phyloP scores from a whole-genome alignment of 2,329 filamentous ascomycete species.

The Sarocladium kiliense region DNA sequence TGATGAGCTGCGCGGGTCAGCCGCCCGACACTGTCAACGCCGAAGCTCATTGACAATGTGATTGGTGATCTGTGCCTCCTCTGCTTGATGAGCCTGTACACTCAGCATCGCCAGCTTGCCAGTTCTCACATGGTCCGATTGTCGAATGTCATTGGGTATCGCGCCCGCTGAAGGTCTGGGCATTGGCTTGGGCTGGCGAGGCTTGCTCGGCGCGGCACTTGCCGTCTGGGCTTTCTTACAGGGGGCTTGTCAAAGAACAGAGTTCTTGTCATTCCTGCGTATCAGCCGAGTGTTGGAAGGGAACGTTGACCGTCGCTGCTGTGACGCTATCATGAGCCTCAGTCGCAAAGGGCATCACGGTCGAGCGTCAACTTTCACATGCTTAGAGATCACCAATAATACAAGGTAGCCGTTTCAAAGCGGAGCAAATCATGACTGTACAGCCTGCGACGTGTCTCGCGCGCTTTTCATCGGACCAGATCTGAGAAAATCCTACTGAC shows the following conservation, averaged over 20 bases:
- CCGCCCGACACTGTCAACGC: too few relatives aligned
- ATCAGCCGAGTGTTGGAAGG: too few relatives aligned
- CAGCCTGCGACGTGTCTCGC: neutral
- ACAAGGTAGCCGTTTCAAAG: neutral
- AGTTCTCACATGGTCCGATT: neutral
- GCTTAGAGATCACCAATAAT: neutral
- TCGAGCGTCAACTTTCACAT: too few relatives aligned
- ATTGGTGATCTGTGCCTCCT: too few relatives aligned
- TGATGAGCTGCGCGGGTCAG: too few relatives aligned
- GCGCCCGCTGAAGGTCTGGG: neutral
- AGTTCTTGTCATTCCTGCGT: too few relatives aligned
- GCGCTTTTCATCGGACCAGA: neutral
- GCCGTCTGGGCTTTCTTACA: slow-evolving; percentile 1
- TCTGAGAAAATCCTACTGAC: neutral
- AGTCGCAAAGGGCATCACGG: too few relatives aligned
- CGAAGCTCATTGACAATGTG: too few relatives aligned
- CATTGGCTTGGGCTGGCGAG: neutral
- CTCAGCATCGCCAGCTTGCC: too few relatives aligned
- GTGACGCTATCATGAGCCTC: neutral
- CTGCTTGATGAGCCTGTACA: too few relatives aligned
- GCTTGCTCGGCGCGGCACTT: slow-evolving; percentile 5
- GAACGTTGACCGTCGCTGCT: too few relatives aligned
- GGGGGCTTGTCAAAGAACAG: neutral
- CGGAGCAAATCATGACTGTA: neutral
- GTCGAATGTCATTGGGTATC: neutral